Percentiles rank a stretch among this genome's conserved stretches.
Evolutionary conservation across 2,329 filamentous ascomycete genomes (phyloP).

Genomic region (Phaeosphaeriaceae sp.): DNA sequence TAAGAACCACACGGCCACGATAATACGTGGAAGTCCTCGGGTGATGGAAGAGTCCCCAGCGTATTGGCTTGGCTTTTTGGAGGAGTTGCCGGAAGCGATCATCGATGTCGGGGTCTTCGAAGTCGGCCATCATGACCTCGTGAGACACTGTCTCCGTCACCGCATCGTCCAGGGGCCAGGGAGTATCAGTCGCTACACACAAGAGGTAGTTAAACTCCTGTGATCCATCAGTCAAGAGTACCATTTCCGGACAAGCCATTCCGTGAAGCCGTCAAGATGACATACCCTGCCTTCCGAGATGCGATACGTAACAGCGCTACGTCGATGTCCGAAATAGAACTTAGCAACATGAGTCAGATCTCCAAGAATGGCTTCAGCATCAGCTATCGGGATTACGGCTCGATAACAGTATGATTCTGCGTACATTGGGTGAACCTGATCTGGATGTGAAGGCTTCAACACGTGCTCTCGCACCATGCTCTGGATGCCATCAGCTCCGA

Average conservation of each 20-base stretch:
- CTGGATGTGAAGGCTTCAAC: constrained; percentile 17
- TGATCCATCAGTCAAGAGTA: background rate
- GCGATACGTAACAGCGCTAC: constrained; percentile 14
- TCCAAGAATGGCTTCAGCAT: constrained; percentile 46
- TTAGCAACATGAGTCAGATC: constrained; percentile 36
- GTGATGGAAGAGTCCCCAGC: constrained; percentile 31
- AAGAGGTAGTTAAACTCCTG: constrained; percentile 2
- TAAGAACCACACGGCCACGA: constrained; percentile 20
- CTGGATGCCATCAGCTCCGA: constrained; percentile 59
- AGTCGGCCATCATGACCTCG: constrained; percentile 29
- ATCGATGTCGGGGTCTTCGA: constrained; percentile 13
- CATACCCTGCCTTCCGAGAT: background rate
- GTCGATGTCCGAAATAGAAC: constrained; percentile 27
- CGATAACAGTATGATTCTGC: constrained; percentile 35
- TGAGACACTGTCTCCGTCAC: constrained; percentile 16
- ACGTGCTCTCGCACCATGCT: constrained; percentile 25
- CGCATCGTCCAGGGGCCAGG: background rate
- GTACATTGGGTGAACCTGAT: constrained; percentile 29
- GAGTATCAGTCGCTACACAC: background rate
- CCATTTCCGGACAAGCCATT: background rate
- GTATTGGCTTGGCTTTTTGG: constrained; percentile 16
- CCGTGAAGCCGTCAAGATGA: background rate
- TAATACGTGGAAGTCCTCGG: constrained; percentile 25
- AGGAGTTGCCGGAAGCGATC: constrained; percentile 17
- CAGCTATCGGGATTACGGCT: constrained; percentile 41